Evolutionary conservation across 345 rosid species (phyloP).

Genomic region (Trapa incisa): DNA sequence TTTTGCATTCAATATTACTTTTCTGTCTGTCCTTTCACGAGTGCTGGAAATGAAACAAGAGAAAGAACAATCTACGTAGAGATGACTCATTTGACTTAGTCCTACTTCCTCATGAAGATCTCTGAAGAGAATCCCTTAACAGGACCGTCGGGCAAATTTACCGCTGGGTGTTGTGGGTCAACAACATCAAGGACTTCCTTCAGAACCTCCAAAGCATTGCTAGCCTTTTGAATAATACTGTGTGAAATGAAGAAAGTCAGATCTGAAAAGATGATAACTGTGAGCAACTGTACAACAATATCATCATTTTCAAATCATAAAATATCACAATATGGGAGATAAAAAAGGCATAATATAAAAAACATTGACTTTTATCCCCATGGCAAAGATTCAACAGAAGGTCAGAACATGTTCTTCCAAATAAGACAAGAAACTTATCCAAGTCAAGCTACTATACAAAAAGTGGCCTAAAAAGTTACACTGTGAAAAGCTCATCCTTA

Average conservation of each 20-base stretch:
- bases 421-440: background rate
- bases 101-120: slow-evolving; percentile 1
- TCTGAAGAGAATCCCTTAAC: background rate
- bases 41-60: background rate
- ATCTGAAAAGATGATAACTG: background rate
- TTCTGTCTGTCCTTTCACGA: background rate
- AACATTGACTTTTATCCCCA: background rate
- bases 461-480: background rate
- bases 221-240: slow-evolving; percentile 89
- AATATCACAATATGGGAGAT: background rate
- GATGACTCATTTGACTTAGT: background rate
- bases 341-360: background rate
- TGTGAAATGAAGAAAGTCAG: slow-evolving; percentile 3
- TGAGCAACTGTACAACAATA: background rate
- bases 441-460: background rate
- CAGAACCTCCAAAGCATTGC: slow-evolving; percentile 69
- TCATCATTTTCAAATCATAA: background rate
- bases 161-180: slow-evolving; percentile 71
- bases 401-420: background rate
- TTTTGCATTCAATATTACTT: background rate
- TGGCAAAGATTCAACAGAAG: background rate
- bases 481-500: background rate
- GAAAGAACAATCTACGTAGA: background rate
- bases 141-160: slow-evolving; percentile 15
- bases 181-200: slow-evolving; percentile 86